Conservation (phyloP, 2,329 filamentous ascomycete species). For the Ophiognomonia clavigignenti-juglandacearum region DNA sequence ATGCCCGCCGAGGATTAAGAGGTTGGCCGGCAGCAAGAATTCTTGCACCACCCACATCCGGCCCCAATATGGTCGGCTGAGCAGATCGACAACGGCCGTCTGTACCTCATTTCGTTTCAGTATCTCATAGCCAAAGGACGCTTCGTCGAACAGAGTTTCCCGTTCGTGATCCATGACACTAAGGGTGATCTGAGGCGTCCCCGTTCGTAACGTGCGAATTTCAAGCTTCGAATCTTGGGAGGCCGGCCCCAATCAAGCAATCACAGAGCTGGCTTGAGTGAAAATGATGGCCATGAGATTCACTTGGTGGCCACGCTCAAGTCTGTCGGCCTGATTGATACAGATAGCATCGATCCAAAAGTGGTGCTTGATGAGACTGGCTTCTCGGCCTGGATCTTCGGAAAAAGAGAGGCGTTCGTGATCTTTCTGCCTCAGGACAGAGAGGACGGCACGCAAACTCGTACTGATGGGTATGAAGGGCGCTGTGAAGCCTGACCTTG, state of each 20-base stretch:
- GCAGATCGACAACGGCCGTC: conserved; percentile 1
- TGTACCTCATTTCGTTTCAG: not conserved
- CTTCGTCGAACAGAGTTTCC: not conserved
- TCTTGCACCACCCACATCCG: conserved; percentile 15
- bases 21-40: conserved; percentile 3
- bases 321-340: conserved; percentile 15
- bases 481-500: conserved; percentile 6
- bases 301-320: conserved; percentile 18
- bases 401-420: conserved; percentile 4
- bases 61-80: conserved; percentile 7
- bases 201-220: not conserved
- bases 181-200: not conserved
- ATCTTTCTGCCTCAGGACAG: conserved; percentile 3
- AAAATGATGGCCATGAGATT: conserved; percentile 14
- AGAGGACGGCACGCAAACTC: conserved; percentile 14
- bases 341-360: conserved; percentile 18
- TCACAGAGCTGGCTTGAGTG: conserved; percentile 1
- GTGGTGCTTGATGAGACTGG: not conserved
- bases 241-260: conserved; percentile 3
- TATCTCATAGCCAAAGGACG: not conserved
- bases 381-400: conserved; percentile 2
- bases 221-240: not conserved
- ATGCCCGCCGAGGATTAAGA: conserved; percentile 3
- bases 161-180: not conserved
- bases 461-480: conserved; percentile 12